Base-by-base conservation (phyloP, 169 alveolate species). In the Hepatocystis sp. region DNA sequence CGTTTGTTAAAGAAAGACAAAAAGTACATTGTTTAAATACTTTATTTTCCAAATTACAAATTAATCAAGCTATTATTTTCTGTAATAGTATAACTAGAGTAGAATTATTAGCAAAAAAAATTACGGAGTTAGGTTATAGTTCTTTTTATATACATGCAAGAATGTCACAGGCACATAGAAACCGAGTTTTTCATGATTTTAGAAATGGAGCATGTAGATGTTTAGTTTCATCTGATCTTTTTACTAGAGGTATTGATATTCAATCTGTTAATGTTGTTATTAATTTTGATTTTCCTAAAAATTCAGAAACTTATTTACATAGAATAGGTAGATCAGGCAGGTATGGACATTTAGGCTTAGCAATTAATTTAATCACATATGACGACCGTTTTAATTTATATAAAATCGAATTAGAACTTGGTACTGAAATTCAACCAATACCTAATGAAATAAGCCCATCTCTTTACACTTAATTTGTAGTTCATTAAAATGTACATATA, bases 201-300 rank as follows among this genome's bases (percentile, higher is more conserved):
- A 94, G 99, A 56, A 96, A 96, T 84, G 99, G 99, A 32, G 99
- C 99, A 11, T 97, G 99, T 68, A 96, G 99, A 84, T 94, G 96
- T 60, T 91, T 93, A 56, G 97, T 95, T 40, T 95, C 97, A 11
- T 95, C 97, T n/a, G 99, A 98, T 90, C 95, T 99, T 27, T 98
- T 98, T 85, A 99, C 99, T 11, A 95, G 99, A 67, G 99, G 99
- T 64, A 97, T 99, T 60, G 99, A 98, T 91, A 97, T 98, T 66
- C 97, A 97, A 78, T 94, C 98, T 27, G 99, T 98, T 53, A 98
- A 98, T 93, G 99, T 97, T n/a, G 99, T 99, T 34, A 97, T 98
- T 67, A 98, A 98, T 95, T 98, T 98, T 90, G 99, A 98, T 91
- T 97, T 98, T 96, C 99, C 99, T 3, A 97, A 97, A 85, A 93